Conservation (phyloP, 192 early-diverging fungal species). For the Gryganskiella cystojenkinii region DNA sequence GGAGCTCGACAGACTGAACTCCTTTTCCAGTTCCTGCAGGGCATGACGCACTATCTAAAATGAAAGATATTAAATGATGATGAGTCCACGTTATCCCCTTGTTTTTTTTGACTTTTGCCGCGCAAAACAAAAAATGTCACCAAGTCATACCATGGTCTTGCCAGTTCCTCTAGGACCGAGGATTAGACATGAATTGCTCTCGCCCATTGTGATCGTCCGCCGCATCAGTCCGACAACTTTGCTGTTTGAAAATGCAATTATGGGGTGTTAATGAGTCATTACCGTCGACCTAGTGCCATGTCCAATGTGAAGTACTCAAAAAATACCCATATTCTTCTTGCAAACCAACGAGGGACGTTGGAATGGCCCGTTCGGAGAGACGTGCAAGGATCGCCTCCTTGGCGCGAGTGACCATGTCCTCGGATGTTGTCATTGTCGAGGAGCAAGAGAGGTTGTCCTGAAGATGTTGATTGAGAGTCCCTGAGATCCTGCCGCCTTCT, state of each 20-base stretch:
- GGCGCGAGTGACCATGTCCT: slow-evolving; percentile 18
- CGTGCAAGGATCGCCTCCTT: slow-evolving; percentile 40
- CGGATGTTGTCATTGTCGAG: not conserved
- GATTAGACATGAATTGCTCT: slow-evolving; percentile 90
- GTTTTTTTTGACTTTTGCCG: too few species aligned
- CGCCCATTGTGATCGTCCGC: slow-evolving; percentile 70
- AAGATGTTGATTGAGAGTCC: too few species aligned
- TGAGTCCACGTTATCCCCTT: too few species aligned
- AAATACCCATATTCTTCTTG: slow-evolving; percentile 62
- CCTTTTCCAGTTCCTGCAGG: slow-evolving; percentile 44
- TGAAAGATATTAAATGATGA: not conserved
- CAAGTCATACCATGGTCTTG: slow-evolving; percentile 34
- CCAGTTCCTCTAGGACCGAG: slow-evolving; percentile 80
- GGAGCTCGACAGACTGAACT: slow-evolving; percentile 5
- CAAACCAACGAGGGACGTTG: slow-evolving; percentile 54
- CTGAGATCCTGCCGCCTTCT: too few species aligned
- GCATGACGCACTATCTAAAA: slow-evolving; percentile 54
- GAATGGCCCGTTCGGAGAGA: slow-evolving; percentile 49
- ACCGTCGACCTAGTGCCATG: not conserved
- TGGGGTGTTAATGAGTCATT: slow-evolving; percentile 13
- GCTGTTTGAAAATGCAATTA: slow-evolving; percentile 30
- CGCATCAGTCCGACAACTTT: slow-evolving; percentile 68
- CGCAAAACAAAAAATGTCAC: too few species aligned
- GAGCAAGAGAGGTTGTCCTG: too few species aligned
- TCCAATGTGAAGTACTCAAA: too few species aligned